A percentile compares a stretch with the other conserved stretches of the same genome.
These are phyloP conservation scores for Metschnikowia cubensis DNA, from an alignment of 805 yeast species.

Conservation along the genomic window DNA sequence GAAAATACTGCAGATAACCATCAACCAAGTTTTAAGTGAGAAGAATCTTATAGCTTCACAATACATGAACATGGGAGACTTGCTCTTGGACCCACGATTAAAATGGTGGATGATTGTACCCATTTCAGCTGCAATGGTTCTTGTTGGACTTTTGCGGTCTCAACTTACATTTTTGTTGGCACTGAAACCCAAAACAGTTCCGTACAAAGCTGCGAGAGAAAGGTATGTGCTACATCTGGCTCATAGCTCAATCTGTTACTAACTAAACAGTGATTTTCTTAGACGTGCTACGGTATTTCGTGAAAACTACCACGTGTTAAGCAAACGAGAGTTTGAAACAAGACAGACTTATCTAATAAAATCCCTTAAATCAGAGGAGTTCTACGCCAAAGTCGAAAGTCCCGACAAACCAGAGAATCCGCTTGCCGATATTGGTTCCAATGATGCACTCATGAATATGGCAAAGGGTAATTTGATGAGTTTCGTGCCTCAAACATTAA, in stretches of 20 bases:
- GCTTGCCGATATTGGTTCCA: slow-evolving; percentile 62
- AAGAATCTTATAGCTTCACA: neutral
- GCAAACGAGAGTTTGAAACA: slow-evolving; percentile 46
- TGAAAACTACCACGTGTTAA: slow-evolving; percentile 49
- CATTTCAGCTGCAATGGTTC: slow-evolving; percentile 82
- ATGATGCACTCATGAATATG: slow-evolving; percentile 72
- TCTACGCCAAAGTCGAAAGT: slow-evolving; percentile 46
- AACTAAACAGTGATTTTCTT: slow-evolving; percentile 47
- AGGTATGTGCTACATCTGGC: slow-evolving; percentile 26
- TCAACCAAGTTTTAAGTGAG: neutral
- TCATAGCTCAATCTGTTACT: neutral
- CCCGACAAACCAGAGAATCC: slow-evolving; percentile 50
- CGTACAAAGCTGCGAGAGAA: slow-evolving; percentile 49
- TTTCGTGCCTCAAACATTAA: slow-evolving; percentile 85
- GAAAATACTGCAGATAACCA: neutral
- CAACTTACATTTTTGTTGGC: slow-evolving; percentile 59
- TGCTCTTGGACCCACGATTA: slow-evolving; percentile 66
- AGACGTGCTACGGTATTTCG: slow-evolving; percentile 56
- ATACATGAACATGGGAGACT: slow-evolving; percentile 2
- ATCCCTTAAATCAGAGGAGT: slow-evolving; percentile 50
- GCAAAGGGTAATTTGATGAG: slow-evolving; percentile 78
- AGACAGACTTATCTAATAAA: slow-evolving; percentile 49
- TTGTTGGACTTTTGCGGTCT: slow-evolving; percentile 76
- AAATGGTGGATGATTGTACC: slow-evolving; percentile 91
- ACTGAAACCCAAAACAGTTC: slow-evolving; percentile 53